phyloP scores from a whole-genome alignment of 1,284 basidiomycete genomes.

The Phellopilus nigrolimitatus region DNA sequence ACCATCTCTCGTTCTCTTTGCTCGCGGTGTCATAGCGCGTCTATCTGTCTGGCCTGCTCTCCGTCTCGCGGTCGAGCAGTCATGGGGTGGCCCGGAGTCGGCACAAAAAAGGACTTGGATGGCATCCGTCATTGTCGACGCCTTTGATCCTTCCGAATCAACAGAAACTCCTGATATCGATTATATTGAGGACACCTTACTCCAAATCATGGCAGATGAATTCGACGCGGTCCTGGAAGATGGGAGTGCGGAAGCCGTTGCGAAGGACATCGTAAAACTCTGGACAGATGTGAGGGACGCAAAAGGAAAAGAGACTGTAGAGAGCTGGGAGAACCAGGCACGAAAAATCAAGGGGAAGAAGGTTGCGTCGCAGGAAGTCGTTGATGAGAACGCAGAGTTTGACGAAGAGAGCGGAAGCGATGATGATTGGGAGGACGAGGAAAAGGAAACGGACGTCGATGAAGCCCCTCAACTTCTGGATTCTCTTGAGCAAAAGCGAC shows the following conservation, averaged over 20 bases:
- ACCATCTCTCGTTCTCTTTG: slow-evolving; percentile 64
- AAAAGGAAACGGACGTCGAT: slow-evolving; percentile 37
- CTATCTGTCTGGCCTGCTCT: slow-evolving; percentile 80
- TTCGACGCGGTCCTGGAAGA: slow-evolving; percentile 82
- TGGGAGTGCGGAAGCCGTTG: slow-evolving; percentile 67
- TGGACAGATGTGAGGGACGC: slow-evolving; percentile 49
- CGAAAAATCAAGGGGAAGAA: slow-evolving; percentile 56
- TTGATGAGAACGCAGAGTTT: slow-evolving; percentile 38
- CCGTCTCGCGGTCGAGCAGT: slow-evolving; percentile 74
- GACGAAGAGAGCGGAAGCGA: slow-evolving; percentile 38
- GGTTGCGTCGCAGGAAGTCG: slow-evolving; percentile 42
- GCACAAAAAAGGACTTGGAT: slow-evolving; percentile 77
- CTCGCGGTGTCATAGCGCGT: slow-evolving; percentile 76
- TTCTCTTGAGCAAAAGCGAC: slow-evolving; percentile 29
- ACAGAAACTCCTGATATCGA: slow-evolving; percentile 53
- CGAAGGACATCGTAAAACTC: slow-evolving; percentile 62
- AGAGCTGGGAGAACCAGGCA: slow-evolving; percentile 57
- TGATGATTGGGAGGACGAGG: slow-evolving; percentile 38
- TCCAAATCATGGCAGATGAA: slow-evolving; percentile 80
- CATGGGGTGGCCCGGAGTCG: slow-evolving; percentile 76
- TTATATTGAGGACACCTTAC: slow-evolving; percentile 73
- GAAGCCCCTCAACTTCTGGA: slow-evolving; percentile 50
- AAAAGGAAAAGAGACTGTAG: slow-evolving; percentile 42
- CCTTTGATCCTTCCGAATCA: slow-evolving; percentile 53
- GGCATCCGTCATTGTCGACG: slow-evolving; percentile 76